Conservation (phyloP, 768 basidiomycete genomes). For the Crepidotus variabilis region DNA sequence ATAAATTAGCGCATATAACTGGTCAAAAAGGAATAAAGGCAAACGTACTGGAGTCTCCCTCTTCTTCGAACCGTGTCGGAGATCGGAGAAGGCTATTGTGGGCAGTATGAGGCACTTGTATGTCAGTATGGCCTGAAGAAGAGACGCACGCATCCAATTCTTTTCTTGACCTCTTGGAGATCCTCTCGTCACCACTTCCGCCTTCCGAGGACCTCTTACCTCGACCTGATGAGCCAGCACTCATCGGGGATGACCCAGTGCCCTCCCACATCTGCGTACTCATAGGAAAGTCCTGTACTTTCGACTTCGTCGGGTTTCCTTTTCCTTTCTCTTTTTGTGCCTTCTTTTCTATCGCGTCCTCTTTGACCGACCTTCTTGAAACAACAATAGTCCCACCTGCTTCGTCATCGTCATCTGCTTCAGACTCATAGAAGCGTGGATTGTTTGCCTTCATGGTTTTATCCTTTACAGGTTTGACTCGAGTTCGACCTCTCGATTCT, state of each 20-base stretch:
- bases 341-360: background rate
- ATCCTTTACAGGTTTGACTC: slow-evolving; percentile 8
- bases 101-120: background rate
- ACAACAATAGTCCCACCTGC: slow-evolving; percentile 4
- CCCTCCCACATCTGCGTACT: slow-evolving; percentile 38
- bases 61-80: slow-evolving; percentile 18
- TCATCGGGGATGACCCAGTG: slow-evolving; percentile 23
- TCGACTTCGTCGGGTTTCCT: slow-evolving; percentile 6
- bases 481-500: slow-evolving; percentile 3
- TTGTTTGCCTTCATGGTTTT: slow-evolving; percentile 14
- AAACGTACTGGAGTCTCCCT: slow-evolving; percentile 41
- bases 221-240: slow-evolving; percentile 10
- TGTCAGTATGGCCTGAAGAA: background rate
- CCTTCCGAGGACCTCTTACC: slow-evolving; percentile 19
- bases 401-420: slow-evolving; percentile 8
- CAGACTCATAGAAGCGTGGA: background rate
- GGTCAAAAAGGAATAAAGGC: background rate
- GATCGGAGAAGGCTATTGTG: slow-evolving; percentile 9
- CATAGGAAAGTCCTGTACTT: slow-evolving; percentile 35
- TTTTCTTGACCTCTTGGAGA: slow-evolving; percentile 30
- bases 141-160: slow-evolving; percentile 12
- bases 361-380: slow-evolving; percentile 2
- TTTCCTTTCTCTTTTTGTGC: slow-evolving; percentile 5
- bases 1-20: background rate
- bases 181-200: slow-evolving; percentile 25